Percentiles rank a stretch among this genome's conserved stretches.
phyloP scores from a whole-genome alignment of 495 filamentous ascomycete genomes.

The Glonium stellatum region DNA sequence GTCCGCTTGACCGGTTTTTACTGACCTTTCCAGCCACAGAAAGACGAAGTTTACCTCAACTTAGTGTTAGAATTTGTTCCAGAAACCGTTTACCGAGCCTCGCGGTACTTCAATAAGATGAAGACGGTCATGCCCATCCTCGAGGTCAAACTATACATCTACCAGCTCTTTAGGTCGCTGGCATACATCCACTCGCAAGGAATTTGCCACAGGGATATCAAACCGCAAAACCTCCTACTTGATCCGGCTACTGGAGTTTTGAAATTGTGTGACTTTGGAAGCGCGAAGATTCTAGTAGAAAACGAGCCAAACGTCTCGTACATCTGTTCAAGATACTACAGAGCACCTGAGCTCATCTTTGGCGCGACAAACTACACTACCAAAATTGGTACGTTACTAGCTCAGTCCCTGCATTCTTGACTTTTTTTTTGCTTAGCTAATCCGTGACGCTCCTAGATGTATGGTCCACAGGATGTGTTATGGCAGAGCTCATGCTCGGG shows the following conservation, averaged over 20 bases:
- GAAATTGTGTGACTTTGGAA: conserved; percentile 98
- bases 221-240: conserved; percentile 93
- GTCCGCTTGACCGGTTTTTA: conserved; percentile 16
- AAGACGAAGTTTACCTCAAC: conserved; percentile 99
- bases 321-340: conserved; percentile 98
- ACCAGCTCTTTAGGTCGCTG: conserved; percentile 95
- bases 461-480: conserved; percentile 98
- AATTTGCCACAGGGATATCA: conserved; percentile 98
- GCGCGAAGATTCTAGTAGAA: conserved; percentile 96
- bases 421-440: conserved; percentile 8
- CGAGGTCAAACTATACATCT: conserved; percentile 98
- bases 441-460: conserved; percentile 59
- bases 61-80: conserved; percentile 97
- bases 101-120: conserved; percentile 98
- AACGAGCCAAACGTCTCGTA: conserved; percentile 99
- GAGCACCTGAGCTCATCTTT: conserved; percentile 96
- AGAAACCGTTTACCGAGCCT: conserved; percentile 97
- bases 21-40: conserved; percentile 24
- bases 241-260: conserved; percentile 85
- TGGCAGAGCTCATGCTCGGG: conserved; percentile 98
- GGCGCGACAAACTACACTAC: conserved; percentile 99
- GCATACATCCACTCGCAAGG: conserved; percentile 99
- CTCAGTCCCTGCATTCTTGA: not conserved
- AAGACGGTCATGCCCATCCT: conserved; percentile 99
- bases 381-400: conserved; percentile 76